These are phyloP conservation scores for Mycena metata DNA, from an alignment of 768 basidiomycete species.

Conservation along the genomic window DNA sequence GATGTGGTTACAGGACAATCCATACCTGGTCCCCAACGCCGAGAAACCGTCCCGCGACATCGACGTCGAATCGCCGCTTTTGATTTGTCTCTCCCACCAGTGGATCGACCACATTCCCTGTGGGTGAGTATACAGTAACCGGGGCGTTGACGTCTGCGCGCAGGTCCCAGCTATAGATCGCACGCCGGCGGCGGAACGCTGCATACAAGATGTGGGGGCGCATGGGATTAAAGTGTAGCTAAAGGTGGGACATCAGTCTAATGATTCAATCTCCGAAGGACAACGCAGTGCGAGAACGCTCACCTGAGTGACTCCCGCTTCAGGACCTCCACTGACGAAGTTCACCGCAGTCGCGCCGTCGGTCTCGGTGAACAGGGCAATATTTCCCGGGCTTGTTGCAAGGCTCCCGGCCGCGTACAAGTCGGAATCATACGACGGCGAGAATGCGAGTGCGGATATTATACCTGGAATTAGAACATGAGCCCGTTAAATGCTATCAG, in stretches of 20 bases:
- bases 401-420: slow-evolving; percentile 88
- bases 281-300: not conserved
- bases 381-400: slow-evolving; percentile 65
- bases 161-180: slow-evolving; percentile 85
- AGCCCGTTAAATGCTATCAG: not conserved
- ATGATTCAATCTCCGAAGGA: not conserved
- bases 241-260: not conserved
- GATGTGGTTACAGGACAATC: slow-evolving; percentile 39
- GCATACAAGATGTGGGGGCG: slow-evolving; percentile 82
- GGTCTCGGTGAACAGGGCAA: slow-evolving; percentile 76
- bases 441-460: slow-evolving; percentile 87
- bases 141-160: slow-evolving; percentile 66
- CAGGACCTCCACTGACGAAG: slow-evolving; percentile 71
- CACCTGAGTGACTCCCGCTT: slow-evolving; percentile 70
- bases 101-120: slow-evolving; percentile 26
- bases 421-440: slow-evolving; percentile 69
- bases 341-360: slow-evolving; percentile 66
- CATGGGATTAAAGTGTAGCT: slow-evolving; percentile 85
- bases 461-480: slow-evolving; percentile 67
- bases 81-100: slow-evolving; percentile 72
- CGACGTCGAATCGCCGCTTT: slow-evolving; percentile 82
- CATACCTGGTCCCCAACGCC: slow-evolving; percentile 76
- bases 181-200: slow-evolving; percentile 75
- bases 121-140: slow-evolving; percentile 51
- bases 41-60: slow-evolving; percentile 73